Percentiles rank a stretch among this genome's conserved stretches.
Conservation (phyloP, 805 yeast genomes). For the Starmerella apis region DNA sequence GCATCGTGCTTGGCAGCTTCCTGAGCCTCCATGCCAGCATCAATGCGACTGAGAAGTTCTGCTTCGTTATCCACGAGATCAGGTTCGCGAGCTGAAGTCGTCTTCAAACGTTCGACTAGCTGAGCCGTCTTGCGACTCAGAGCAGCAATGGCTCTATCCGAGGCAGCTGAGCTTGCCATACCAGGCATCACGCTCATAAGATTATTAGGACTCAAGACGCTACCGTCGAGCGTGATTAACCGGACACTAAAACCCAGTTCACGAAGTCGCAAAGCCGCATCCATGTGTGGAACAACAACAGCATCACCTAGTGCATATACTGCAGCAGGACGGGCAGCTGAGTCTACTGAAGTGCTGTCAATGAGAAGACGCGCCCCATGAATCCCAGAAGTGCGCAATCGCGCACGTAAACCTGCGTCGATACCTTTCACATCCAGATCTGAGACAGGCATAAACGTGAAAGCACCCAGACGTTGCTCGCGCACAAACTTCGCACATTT, state of each 20-base stretch:
- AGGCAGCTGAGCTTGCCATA: not conserved
- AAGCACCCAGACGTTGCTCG: slow-evolving; percentile 74
- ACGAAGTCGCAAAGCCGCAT: slow-evolving; percentile 57
- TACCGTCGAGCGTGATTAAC: slow-evolving; percentile 73
- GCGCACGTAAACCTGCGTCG: slow-evolving; percentile 33
- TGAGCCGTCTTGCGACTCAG: slow-evolving; percentile 17
- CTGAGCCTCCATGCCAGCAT: not conserved
- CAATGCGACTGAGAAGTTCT: slow-evolving; percentile 8
- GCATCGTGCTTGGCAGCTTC: slow-evolving; percentile 9
- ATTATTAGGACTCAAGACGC: slow-evolving; percentile 73
- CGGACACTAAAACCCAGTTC: slow-evolving; percentile 58
- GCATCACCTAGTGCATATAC: slow-evolving; percentile 72
- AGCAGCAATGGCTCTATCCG: slow-evolving; percentile 19
- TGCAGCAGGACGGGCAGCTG: slow-evolving; percentile 61
- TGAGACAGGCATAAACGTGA: slow-evolving; percentile 82
- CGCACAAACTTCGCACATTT: slow-evolving; percentile 70
- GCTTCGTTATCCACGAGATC: slow-evolving; percentile 34
- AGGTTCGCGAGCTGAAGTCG: slow-evolving; percentile 29
- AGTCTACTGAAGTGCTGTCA: slow-evolving; percentile 65
- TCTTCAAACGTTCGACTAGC: slow-evolving; percentile 26
- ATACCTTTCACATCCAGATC: slow-evolving; percentile 42
- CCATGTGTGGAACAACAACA: slow-evolving; percentile 61
- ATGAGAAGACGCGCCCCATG: slow-evolving; percentile 54
- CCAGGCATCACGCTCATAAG: slow-evolving; percentile 71
- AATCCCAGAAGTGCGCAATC: slow-evolving; percentile 10